Evolutionary conservation across 1,139 yeast species (phyloP).

Genomic region (Kodamaea plutei): DNA sequence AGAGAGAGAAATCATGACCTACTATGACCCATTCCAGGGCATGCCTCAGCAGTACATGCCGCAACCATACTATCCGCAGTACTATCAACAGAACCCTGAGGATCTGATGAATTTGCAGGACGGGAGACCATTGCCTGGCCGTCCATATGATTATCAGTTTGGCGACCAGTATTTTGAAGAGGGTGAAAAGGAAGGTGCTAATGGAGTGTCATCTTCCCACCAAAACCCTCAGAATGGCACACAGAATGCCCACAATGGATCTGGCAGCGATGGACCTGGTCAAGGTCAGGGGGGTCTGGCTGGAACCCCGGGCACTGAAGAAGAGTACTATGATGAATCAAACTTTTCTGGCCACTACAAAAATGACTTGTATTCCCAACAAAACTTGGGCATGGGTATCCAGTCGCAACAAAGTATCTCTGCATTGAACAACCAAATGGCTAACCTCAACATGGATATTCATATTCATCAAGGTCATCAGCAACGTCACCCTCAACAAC

Average conservation of each 20-base stretch:
- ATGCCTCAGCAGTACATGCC: conserved; percentile 37
- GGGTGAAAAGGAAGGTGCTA: conserved; percentile 1
- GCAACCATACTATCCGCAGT: conserved; percentile 35
- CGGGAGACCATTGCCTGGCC: background rate
- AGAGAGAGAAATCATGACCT: conserved; percentile 28
- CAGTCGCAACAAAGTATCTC: conserved; percentile 2
- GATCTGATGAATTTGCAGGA: conserved; percentile 1
- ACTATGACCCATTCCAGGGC: conserved; percentile 44
- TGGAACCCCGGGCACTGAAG: background rate
- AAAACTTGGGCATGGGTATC: conserved; percentile 4
- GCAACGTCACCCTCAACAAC: conserved; percentile 1
- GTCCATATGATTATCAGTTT: conserved; percentile 1
- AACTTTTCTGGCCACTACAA: background rate
- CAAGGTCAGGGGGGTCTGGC: background rate
- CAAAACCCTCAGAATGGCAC: background rate
- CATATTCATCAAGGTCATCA: background rate
- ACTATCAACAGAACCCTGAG: conserved; percentile 20
- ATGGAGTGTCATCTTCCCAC: background rate
- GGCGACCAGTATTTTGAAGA: conserved; percentile 1
- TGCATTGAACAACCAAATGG: conserved; percentile 6
- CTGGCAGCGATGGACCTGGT: too few species aligned
- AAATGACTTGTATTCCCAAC: background rate
- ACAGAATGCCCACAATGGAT: background rate
- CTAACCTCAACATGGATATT: conserved; percentile 2
- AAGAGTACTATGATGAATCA: conserved; percentile 1